Evolutionary conservation across 345 rosid species (phyloP).

Genomic region (Raphanus raphanistrum): DNA sequence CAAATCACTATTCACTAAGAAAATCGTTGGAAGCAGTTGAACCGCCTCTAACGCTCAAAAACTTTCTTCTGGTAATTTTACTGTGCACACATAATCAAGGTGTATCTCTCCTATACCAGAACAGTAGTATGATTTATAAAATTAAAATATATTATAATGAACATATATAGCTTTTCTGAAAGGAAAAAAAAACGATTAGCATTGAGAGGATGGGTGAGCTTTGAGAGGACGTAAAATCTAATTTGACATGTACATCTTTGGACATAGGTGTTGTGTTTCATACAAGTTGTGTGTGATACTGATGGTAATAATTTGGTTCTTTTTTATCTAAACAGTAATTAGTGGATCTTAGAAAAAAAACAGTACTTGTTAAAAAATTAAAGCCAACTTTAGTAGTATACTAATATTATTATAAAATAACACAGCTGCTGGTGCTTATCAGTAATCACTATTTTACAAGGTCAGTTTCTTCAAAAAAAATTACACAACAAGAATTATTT

Average conservation of each 20-base stretch:
- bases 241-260: constrained; percentile 16
- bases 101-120: background rate
- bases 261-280: constrained; percentile 9
- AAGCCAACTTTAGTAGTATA: background rate
- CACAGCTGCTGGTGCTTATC: background rate
- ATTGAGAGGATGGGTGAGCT: constrained; percentile 20
- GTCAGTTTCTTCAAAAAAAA: background rate
- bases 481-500: too few relatives aligned
- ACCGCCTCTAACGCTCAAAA: constrained; percentile 8
- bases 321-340: background rate
- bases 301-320: constrained; percentile 7
- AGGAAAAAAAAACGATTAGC: background rate
- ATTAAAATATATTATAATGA: background rate
- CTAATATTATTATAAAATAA: background rate
- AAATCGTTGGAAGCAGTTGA: constrained; percentile 1
- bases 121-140: background rate
- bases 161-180: background rate
- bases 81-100: constrained; percentile 5
- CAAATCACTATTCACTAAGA: background rate
- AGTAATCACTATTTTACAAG: background rate
- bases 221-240: constrained; percentile 30
- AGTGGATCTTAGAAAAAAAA: background rate
- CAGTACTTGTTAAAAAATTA: background rate
- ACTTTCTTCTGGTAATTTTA: background rate
- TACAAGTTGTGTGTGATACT: constrained; percentile 9